Base-by-base conservation (phyloP, 139 green algal species). In the Penium margaritaceum region DNA sequence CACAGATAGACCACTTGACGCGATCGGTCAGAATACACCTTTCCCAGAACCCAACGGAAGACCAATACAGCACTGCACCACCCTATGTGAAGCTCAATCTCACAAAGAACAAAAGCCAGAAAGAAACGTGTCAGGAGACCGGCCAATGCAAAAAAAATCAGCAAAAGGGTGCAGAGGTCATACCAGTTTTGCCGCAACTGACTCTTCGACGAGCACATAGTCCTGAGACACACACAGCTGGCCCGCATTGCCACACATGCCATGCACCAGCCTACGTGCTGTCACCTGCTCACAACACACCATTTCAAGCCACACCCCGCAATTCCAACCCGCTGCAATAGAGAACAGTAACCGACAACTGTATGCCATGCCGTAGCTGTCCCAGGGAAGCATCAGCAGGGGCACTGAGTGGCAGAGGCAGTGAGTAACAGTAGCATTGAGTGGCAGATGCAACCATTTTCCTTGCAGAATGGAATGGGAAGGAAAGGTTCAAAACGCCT, bases 181-280 rank as follows among this genome's bases (percentile, higher is more conserved):
- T n/a, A 76, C 27, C 64, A 84, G 64, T 44, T 78, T 30, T 5
- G 43, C 15, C 2, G 41, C 53, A 9, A 76, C 17, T 14, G 37
- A 51, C 35, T 83, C 57, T 29, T 81, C 57, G 3, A 37, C 71
- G n/a, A 84, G 47, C 15, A 81, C 74, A 29, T 84, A 84, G 27
- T 84, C 79, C 5, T 75, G 67, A 5, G 79, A 37, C 21, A 79
- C 35, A 43, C 79, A 84, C 39, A 63, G 32, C 47, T 84, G 79
- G 5, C 79, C 79, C 21, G 30, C 58, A 53, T 84, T 84, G 1
- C 74, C 17, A 19, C 41, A 78, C 51, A 72, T 77, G 9, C 65
- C 66, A 3, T 51, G 24, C 33, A 33, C 36, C 7, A 79, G 79
- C 9, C 72, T 34, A 4, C 37, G 33, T n/a, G n/a, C n/a, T n/a